Evolutionary conservation across 768 basidiomycete genomes (phyloP).

Genomic region (Suillus discolor): DNA sequence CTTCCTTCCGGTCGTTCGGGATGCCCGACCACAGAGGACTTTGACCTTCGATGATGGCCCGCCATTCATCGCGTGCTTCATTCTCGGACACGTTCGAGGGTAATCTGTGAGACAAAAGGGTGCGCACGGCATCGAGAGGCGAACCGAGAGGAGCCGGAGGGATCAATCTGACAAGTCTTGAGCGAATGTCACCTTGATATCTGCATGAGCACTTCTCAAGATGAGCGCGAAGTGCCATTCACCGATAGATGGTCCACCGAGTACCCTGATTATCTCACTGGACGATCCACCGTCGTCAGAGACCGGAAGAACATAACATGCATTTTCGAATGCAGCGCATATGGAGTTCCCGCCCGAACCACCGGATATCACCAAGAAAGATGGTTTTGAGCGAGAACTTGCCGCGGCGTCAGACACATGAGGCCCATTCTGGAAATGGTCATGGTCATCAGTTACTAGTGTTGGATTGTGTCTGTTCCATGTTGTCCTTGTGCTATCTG

Average conservation of each 20-base stretch:
- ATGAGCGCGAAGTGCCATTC: conserved; percentile 17
- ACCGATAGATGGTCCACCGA: conserved; percentile 88
- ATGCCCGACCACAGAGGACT: conserved; percentile 84
- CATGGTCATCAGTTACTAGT: neutral
- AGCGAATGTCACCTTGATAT: conserved; percentile 78
- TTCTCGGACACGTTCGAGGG: conserved; percentile 67
- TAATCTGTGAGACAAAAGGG: conserved; percentile 79
- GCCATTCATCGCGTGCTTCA: conserved; percentile 88
- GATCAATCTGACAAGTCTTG: conserved; percentile 86
- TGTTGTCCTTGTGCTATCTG: conserved; percentile 3
- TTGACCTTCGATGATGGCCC: conserved; percentile 87
- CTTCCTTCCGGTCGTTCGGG: conserved; percentile 88
- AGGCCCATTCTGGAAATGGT: neutral
- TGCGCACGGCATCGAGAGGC: conserved; percentile 71
- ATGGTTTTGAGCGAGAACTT: conserved; percentile 11
- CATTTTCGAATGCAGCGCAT: conserved; percentile 77
- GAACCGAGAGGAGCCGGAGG: conserved; percentile 61
- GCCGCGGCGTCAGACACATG: neutral
- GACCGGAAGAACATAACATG: conserved; percentile 87
- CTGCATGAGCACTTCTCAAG: conserved; percentile 12
- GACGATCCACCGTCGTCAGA: conserved; percentile 97
- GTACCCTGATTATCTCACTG: conserved; percentile 89
- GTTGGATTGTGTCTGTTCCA: neutral
- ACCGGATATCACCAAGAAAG: conserved; percentile 77
- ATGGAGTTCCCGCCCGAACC: conserved; percentile 96